Evolutionary conservation across 164 flowering plant genomes (phyloP).

Genomic region (Sedum album): DNA sequence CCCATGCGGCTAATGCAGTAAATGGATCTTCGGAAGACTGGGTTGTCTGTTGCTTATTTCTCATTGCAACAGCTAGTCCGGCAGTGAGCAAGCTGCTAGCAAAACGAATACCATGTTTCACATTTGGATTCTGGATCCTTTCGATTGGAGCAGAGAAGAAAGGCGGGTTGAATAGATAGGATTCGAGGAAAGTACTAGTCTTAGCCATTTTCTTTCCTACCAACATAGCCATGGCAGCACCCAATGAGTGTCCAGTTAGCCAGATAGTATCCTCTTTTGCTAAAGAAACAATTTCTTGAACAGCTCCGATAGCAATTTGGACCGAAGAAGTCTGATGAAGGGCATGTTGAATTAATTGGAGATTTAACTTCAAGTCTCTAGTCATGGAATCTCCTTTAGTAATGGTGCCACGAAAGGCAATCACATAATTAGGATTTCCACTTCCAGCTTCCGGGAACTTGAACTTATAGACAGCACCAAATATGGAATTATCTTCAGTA

Average conservation of each 20-base stretch:
- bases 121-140: slow-evolving; percentile 41
- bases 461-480: slow-evolving; percentile 67
- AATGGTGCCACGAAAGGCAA: slow-evolving; percentile 85
- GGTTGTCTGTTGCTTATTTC: slow-evolving; percentile 14
- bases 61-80: slow-evolving; percentile 45
- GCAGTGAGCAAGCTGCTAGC: slow-evolving; percentile 62
- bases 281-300: slow-evolving; percentile 40
- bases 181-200: slow-evolving; percentile 38
- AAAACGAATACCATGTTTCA: slow-evolving; percentile 54
- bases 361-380: slow-evolving; percentile 58
- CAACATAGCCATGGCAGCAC: slow-evolving; percentile 79
- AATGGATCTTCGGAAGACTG: slow-evolving; percentile 29
- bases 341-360: slow-evolving; percentile 41
- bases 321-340: slow-evolving; percentile 64
- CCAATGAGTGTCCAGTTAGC: slow-evolving; percentile 89
- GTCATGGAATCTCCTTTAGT: slow-evolving; percentile 43
- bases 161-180: slow-evolving; percentile 86
- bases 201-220: slow-evolving; percentile 85
- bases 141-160: slow-evolving; percentile 67
- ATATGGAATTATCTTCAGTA: slow-evolving; percentile 58
- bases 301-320: slow-evolving; percentile 64
- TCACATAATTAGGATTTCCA: slow-evolving; percentile 40
- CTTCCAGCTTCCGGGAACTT: slow-evolving; percentile 19
- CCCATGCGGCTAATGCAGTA: slow-evolving; percentile 41
- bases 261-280: slow-evolving; percentile 44